These are phyloP conservation scores for Neonectria hederae DNA, from an alignment of 2,329 filamentous ascomycete species.

Conservation along the genomic window DNA sequence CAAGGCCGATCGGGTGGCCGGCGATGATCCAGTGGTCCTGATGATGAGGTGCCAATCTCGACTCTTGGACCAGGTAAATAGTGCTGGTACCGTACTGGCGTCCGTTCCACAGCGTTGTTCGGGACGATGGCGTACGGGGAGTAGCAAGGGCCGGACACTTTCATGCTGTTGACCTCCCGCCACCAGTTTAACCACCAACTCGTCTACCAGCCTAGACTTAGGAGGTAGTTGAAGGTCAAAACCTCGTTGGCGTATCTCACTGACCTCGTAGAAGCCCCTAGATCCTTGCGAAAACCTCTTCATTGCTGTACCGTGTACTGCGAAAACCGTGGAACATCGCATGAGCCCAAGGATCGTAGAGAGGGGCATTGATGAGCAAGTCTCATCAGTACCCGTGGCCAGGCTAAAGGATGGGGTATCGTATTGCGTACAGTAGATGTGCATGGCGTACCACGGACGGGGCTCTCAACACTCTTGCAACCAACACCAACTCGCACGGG, in stretches of 20 bases:
- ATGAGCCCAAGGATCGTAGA: slow-evolving; percentile 13
- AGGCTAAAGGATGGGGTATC: slow-evolving; percentile 37
- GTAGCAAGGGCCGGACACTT: slow-evolving; percentile 2
- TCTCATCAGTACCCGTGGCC: slow-evolving; percentile 19
- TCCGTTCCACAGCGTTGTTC: slow-evolving; percentile 2
- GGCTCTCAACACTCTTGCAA: slow-evolving; percentile 11
- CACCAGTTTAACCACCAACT: slow-evolving; percentile 7
- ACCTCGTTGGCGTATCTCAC: background rate
- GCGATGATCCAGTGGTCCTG: slow-evolving; percentile 12
- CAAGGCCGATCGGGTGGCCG: slow-evolving; percentile 7
- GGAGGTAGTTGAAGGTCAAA: background rate
- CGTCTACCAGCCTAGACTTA: background rate
- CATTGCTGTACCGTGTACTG: no score
- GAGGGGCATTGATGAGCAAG: slow-evolving; percentile 30
- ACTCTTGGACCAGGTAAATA: background rate
- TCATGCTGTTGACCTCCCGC: background rate
- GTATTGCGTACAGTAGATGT: slow-evolving; percentile 23
- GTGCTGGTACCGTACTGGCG: background rate
- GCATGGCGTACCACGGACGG: background rate
- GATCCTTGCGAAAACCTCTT: background rate
- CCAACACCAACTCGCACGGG: slow-evolving; percentile 29
- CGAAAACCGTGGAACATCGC: background rate
- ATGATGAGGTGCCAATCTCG: slow-evolving; percentile 14
- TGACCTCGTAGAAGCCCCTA: background rate
- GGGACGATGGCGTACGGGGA: slow-evolving; percentile 1